Percentiles rank a stretch among this genome's conserved stretches.
phyloP scores from a whole-genome alignment of 495 filamentous ascomycete genomes.

The Aspergillus wentii region DNA sequence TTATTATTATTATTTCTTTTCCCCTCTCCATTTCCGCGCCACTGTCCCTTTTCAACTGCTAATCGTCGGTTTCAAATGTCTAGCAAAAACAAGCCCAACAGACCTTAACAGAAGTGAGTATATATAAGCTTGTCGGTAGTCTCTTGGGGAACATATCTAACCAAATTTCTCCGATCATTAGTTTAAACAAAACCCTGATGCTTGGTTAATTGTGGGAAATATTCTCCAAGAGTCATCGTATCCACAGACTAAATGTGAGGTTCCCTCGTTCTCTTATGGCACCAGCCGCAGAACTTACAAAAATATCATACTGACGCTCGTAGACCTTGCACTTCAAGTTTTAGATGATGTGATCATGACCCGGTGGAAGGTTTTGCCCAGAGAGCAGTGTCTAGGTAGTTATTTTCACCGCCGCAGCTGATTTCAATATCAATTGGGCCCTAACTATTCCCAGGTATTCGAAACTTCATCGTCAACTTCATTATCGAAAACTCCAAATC shows the following conservation, averaged over 20 bases:
- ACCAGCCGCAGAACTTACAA: no score
- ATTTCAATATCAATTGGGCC: not conserved
- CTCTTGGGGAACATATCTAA: slow-evolving; percentile 7
- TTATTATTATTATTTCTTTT: slow-evolving; percentile 2
- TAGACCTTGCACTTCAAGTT: slow-evolving; percentile 91
- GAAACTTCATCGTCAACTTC: slow-evolving; percentile 96
- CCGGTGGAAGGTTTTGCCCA: slow-evolving; percentile 93
- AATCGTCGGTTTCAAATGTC: slow-evolving; percentile 15
- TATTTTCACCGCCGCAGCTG: slow-evolving; percentile 4
- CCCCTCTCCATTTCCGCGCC: slow-evolving; percentile 2
- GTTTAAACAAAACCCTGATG: slow-evolving; percentile 98
- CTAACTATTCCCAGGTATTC: slow-evolving; percentile 62
- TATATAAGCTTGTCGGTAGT: not conserved
- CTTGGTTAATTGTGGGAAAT: slow-evolving; percentile 94
- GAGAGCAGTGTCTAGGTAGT: slow-evolving; percentile 89
- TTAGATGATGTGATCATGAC: slow-evolving; percentile 98
- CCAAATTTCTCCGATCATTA: slow-evolving; percentile 25
- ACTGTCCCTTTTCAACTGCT: no score
- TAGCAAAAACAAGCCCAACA: slow-evolving; percentile 98
- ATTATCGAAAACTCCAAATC: slow-evolving; percentile 89
- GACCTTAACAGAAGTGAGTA: slow-evolving; percentile 83
- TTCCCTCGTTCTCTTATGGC: no score
- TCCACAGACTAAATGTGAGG: slow-evolving; percentile 92
- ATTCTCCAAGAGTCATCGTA: slow-evolving; percentile 87
- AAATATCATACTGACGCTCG: slow-evolving; percentile 38